Evolutionary conservation across 2,329 filamentous ascomycete species (phyloP).

Genomic region (Epichloe aotearoae): DNA sequence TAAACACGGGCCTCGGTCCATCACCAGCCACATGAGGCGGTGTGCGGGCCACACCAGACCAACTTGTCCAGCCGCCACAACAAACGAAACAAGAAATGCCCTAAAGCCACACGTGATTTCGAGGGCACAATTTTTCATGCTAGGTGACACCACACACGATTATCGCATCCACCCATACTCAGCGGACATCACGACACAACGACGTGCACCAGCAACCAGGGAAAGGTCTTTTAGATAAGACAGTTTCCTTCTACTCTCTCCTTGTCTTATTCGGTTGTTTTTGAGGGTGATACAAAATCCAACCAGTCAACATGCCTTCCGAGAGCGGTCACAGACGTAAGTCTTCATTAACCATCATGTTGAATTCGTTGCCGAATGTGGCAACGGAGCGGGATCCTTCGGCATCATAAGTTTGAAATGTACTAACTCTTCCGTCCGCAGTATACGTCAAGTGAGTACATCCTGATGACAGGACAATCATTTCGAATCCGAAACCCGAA

Average conservation of each 20-base stretch:
- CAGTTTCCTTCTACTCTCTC: slow-evolving; percentile 25
- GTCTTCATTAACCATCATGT: slow-evolving; percentile 24
- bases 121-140: slow-evolving; percentile 23
- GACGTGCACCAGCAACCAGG: slow-evolving; percentile 28
- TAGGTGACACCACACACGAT: slow-evolving; percentile 21
- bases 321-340: slow-evolving; percentile 82
- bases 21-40: slow-evolving; percentile 5
- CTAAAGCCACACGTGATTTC: slow-evolving; percentile 22
- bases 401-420: slow-evolving; percentile 20
- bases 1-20: no score
- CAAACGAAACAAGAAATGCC: slow-evolving; percentile 9
- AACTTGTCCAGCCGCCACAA: slow-evolving; percentile 3
- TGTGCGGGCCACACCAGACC: neutral
- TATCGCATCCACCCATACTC: slow-evolving; percentile 20
- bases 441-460: slow-evolving; percentile 81
- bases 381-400: slow-evolving; percentile 2
- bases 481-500: neutral
- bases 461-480: neutral
- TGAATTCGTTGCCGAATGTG: neutral
- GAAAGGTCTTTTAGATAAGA: slow-evolving; percentile 34
- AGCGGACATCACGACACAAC: slow-evolving; percentile 28
- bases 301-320: slow-evolving; percentile 67
- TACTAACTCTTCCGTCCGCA: slow-evolving; percentile 19
- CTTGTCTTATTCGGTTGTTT: slow-evolving; percentile 30
- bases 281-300: slow-evolving; percentile 31